Percentiles rank a stretch among this genome's conserved stretches.
phyloP scores from a whole-genome alignment of 2,329 filamentous ascomycete genomes.

The Pseudogymnoascus sp. region DNA sequence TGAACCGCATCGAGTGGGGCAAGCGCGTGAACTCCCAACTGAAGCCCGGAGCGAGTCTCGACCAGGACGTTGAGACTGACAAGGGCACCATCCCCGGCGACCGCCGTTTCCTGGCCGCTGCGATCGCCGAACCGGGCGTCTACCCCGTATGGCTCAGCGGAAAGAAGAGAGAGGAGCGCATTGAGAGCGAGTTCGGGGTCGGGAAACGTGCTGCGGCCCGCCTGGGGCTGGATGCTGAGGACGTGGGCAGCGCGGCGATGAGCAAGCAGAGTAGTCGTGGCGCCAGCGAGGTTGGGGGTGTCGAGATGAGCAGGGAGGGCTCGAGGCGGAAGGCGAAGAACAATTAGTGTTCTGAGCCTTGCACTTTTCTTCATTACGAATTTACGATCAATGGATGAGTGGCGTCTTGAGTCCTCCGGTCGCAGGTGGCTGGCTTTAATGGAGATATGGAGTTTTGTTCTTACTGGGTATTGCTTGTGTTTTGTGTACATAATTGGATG shows the following conservation, averaged over 20 bases:
- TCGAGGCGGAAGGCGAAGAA: conserved; percentile 7
- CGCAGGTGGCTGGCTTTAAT: background rate
- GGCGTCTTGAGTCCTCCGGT: background rate
- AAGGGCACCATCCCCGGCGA: conserved; percentile 8
- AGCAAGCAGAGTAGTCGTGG: conserved; percentile 18
- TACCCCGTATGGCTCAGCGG: conserved; percentile 9
- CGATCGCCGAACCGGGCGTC: background rate
- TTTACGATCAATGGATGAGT: conserved; percentile 11
- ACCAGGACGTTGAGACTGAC: conserved; percentile 22
- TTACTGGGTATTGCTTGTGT: background rate
- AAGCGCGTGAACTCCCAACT: conserved; percentile 25
- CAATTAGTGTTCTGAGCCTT: conserved; percentile 5
- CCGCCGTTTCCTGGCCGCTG: conserved; percentile 6
- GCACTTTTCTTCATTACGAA: conserved; percentile 8
- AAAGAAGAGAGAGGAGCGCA: conserved; percentile 11
- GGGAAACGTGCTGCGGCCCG: background rate
- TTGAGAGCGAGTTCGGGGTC: background rate
- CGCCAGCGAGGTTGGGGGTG: conserved; percentile 11
- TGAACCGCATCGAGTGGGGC: conserved; percentile 23
- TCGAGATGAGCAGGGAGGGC: conserved; percentile 11
- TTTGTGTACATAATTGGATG: conserved; percentile 4
- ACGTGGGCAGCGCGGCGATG: conserved; percentile 13
- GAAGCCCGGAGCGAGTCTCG: conserved; percentile 25
- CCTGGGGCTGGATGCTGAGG: conserved; percentile 14
- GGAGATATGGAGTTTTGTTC: background rate